A percentile compares a stretch with the other conserved stretches of the same genome.
These are phyloP conservation scores for Anisodus acutangulus DNA, from an alignment of 257 asterid species.

Conservation along the genomic window DNA sequence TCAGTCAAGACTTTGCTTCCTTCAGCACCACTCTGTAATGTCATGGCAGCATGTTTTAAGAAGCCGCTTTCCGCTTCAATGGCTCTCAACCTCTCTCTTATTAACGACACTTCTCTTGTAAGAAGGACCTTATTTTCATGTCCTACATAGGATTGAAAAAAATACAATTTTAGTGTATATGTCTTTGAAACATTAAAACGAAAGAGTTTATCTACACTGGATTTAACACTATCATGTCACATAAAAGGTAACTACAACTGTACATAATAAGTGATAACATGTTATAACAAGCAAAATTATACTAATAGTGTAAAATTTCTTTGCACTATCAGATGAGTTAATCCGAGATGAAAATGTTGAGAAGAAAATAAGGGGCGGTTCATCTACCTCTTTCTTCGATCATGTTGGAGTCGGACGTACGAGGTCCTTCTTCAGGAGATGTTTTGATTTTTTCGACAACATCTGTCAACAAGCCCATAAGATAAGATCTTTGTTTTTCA, in stretches of 20 bases:
- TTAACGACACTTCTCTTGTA: slow-evolving; percentile 55
- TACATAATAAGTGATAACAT: not conserved
- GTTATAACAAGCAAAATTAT: not conserved
- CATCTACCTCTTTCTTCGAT: slow-evolving; percentile 47
- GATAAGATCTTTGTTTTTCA: slow-evolving; percentile 59
- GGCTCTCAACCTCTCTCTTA: slow-evolving; percentile 60
- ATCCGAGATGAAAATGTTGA: not conserved
- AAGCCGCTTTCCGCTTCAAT: slow-evolving; percentile 73
- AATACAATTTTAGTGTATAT: not conserved
- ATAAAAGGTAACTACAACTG: not conserved
- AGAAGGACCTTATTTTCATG: slow-evolving; percentile 42
- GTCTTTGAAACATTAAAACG: not conserved
- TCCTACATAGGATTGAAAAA: slow-evolving; percentile 30
- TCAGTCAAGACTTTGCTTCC: slow-evolving; percentile 75
- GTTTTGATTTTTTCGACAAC: slow-evolving; percentile 52
- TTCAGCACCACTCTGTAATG: slow-evolving; percentile 68
- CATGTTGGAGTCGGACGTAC: slow-evolving; percentile 30
- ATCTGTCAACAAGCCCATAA: slow-evolving; percentile 56
- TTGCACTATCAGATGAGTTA: not conserved
- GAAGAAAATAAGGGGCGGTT: not conserved
- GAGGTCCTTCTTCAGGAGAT: slow-evolving; percentile 40
- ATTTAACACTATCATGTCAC: not conserved
- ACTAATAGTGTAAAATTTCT: not conserved
- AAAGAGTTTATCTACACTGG: not conserved
- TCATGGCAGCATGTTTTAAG: slow-evolving; percentile 80